phyloP scores from a whole-genome alignment of 2,329 filamentous ascomycete genomes.

The Calonectria leucothoes region DNA sequence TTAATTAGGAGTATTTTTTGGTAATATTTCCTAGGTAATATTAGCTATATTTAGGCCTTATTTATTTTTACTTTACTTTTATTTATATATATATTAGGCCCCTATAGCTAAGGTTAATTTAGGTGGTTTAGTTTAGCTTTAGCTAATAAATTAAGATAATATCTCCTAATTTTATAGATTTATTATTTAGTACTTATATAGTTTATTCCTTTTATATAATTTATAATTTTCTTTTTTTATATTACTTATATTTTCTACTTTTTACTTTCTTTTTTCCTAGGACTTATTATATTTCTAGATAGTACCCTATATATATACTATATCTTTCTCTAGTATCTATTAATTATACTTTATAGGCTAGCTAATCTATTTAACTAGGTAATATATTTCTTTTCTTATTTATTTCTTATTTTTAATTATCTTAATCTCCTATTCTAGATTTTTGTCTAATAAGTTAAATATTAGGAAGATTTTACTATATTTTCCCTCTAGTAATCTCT shows the following conservation, averaged over 20 bases:
- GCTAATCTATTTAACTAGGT: not conserved
- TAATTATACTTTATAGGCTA: too few species aligned
- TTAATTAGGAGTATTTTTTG: too few species aligned
- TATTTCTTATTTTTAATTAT: not conserved
- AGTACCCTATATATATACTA: too few species aligned
- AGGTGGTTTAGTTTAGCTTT: not conserved
- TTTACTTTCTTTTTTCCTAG: too few species aligned
- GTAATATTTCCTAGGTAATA: not conserved
- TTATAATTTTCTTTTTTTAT: not conserved
- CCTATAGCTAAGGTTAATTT: not conserved
- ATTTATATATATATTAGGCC: not conserved
- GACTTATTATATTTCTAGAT: too few species aligned
- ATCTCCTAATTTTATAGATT: not conserved
- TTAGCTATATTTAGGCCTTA: not conserved
- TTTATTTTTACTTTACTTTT: not conserved
- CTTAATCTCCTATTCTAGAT: not conserved
- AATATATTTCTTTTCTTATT: not conserved
- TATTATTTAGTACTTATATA: not conserved
- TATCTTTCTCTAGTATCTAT: too few species aligned
- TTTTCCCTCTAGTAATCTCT: not conserved
- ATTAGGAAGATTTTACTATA: not conserved
- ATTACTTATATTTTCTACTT: too few species aligned
- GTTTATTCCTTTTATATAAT: not conserved
- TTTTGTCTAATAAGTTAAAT: not conserved
- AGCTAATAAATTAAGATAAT: not conserved